Evolutionary conservation across 1,284 basidiomycete genomes (phyloP), one percentile per base, ranked within the genome.

Genomic region (Trichosporon sp.): DNA sequence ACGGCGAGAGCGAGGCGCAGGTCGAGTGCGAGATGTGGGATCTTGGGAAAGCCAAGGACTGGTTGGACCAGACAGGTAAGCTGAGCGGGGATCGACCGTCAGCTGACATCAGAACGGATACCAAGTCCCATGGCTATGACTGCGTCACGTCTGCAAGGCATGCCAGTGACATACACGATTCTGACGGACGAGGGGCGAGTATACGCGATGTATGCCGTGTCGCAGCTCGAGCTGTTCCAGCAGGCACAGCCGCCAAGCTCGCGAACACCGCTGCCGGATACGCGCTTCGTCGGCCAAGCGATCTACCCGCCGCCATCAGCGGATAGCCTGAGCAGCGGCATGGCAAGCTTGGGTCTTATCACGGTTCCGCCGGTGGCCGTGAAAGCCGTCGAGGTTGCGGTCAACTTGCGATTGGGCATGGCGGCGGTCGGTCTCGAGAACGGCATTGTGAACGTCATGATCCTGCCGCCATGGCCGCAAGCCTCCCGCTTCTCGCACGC

Each of bases 351-450:
- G 21, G 51, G 66, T 2, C 7, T 70, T 2, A 35, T 48, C 14
- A 37, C 71, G 46, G 69, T 21, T 65, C 16, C 32, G 5, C 21
- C 86, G 14, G 86, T 87, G 43, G 75, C 76, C 31, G 78, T 78
- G 64, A 90, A 90, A 78, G 92, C 91, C 12, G 76, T 76, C 4
- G 74, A 61, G 4, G 85, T 92, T 16, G 89, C 91, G 1, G 86
- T 96, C 75, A 98, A 98, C 78, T 87, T 87, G 19, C 91, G 90
- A 76, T 94, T 98, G 78, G 95, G 93, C 37, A 81, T 96, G 66
- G 87, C 94, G 61, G 93, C 94, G 0, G 86, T 96, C 21, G 96
- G 96, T 1, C 91, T 91, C 12, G 85, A 87, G 26, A 88, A 87
- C 86, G 79, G 89, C 76, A 85, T 66, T 74, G 86, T 73, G 87